Base-by-base conservation (phyloP, 1,139 yeast genomes). In the Zhuliangozyma parablackwelliae region DNA sequence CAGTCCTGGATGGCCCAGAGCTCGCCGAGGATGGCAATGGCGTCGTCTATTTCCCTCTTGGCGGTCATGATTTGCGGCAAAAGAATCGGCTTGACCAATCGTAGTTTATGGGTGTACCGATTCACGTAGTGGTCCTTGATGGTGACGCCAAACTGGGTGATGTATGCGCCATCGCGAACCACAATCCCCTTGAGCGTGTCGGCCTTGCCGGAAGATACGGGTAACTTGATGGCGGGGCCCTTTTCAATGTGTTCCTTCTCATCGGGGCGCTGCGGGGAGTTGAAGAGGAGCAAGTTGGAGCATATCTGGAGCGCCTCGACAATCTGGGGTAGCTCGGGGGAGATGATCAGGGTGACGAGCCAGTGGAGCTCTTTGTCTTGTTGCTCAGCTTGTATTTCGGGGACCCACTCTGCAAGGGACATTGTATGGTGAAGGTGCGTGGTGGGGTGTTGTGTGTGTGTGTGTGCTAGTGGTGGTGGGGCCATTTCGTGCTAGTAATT, bases 361-460 rank as follows among this genome's bases (percentile, higher is more conserved):
- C 75, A 70, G 39, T 68, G 72, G 25, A 69, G 57, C 45, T 70
- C 75, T 10, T 45, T 45, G 36, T 63, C 64, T n/a, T 60, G 56
- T 16, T 49, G 49, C 2, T 37, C 43, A 1, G 32, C 24, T 42
- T 64, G 69, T 23, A 59, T 33, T 25, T 33, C 23, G 21, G 13
- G 10, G 13, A 34, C 24, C 10, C 24, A 26, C 7, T 30, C 20
- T 2, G 7, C 21, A 11, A 35, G 28, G 11, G 24, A 23, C 24
- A 23, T 23, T 7, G 6, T 9, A 7, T 6, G 28, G 11, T 11
- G 11, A 12, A 3, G 28, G 6, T 26, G 28, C 12, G n/a, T n/a
- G n/a, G n/a, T n/a, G n/a, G n/a, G n/a, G n/a, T n/a, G n/a, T n/a
- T n/a, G n/a, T n/a, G n/a, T n/a, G n/a, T n/a, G n/a, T n/a, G n/a